A percentile compares a stretch with the other conserved stretches of the same genome.
Conservation (phyloP, 768 basidiomycete species). For the Antrodiella citrinella region DNA sequence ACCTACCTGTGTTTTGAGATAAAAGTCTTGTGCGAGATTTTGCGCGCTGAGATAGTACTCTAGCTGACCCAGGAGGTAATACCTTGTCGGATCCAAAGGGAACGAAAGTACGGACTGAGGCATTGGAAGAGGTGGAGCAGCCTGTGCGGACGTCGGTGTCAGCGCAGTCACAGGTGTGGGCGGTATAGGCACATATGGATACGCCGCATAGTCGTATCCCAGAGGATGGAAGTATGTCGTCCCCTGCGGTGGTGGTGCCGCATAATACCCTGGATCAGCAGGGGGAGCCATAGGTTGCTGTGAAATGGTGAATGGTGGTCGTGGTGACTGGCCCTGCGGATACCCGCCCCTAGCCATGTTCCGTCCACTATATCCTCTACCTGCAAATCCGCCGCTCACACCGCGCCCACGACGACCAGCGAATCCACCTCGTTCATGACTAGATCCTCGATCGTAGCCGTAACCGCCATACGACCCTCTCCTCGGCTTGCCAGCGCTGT, state of each 20-base stretch:
- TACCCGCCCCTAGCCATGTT: constrained; percentile 16
- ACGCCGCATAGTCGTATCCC: constrained; percentile 14
- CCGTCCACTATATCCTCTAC: constrained; percentile 21
- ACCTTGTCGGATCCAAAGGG: constrained; percentile 58
- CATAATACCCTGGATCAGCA: constrained; percentile 14
- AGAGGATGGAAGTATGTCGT: constrained; percentile 15
- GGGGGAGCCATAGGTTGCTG: constrained; percentile 9
- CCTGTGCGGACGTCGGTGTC: constrained; percentile 8
- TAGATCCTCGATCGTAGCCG: constrained; percentile 27
- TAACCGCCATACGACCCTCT: constrained; percentile 26
- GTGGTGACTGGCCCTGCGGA: constrained; percentile 18
- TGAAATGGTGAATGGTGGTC: constrained; percentile 7
- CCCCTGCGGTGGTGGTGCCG: constrained; percentile 10
- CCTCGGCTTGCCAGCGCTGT: constrained; percentile 23
- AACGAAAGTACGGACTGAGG: constrained; percentile 40
- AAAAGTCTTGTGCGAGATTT: constrained; percentile 85
- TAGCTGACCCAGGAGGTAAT: constrained; percentile 70
- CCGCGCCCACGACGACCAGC: constrained; percentile 26
- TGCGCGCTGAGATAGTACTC: constrained; percentile 91
- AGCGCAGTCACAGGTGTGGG: constrained; percentile 14
- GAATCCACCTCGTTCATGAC: constrained; percentile 30
- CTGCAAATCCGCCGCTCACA: constrained; percentile 21
- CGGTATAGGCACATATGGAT: constrained; percentile 20
- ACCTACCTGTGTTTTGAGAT: constrained; percentile 68
- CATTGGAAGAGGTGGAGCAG: constrained; percentile 35